phyloP scores from a whole-genome alignment of 768 basidiomycete genomes.

The Leccinum obscurum region DNA sequence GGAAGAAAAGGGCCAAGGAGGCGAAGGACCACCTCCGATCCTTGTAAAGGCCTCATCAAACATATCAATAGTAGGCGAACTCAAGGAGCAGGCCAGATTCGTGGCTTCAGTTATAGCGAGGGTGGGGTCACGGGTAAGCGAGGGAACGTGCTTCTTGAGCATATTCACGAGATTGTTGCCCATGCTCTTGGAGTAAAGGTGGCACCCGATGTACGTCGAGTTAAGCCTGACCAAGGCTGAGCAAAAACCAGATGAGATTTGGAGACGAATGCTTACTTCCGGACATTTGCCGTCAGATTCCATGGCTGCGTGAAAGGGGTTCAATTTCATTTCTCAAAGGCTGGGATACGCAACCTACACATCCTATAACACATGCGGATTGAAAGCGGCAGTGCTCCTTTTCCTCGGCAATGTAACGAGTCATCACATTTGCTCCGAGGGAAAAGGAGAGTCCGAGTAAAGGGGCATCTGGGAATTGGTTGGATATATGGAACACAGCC shows the following conservation, averaged over 20 bases:
- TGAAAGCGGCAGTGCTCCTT: constrained; percentile 59
- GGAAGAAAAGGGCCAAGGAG: constrained; percentile 49
- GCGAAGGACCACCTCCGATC: constrained; percentile 66
- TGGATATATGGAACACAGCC: constrained; percentile 73
- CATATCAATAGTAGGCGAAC: constrained; percentile 51
- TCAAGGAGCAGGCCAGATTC: constrained; percentile 44
- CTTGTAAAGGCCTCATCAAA: constrained; percentile 68
- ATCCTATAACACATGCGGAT: constrained; percentile 69
- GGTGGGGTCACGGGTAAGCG: constrained; percentile 51
- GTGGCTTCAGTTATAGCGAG: constrained; percentile 52
- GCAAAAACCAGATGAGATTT: constrained; percentile 7
- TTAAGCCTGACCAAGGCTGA: constrained; percentile 46
- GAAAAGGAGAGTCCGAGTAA: constrained; percentile 91
- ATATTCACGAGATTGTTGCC: constrained; percentile 67
- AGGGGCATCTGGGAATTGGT: constrained; percentile 74
- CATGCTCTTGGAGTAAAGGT: constrained; percentile 79
- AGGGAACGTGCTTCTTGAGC: constrained; percentile 49
- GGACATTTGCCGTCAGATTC: constrained; percentile 41
- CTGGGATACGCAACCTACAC: constrained; percentile 49
- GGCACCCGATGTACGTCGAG: constrained; percentile 52
- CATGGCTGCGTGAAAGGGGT: constrained; percentile 43
- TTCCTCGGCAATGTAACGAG: constrained; percentile 87
- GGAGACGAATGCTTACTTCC: constrained; percentile 29
- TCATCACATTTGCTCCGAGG: constrained; percentile 88
- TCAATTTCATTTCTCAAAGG: constrained; percentile 14